Evolutionary conservation across 176 grass and related monocot species (phyloP).

Genomic region (Ampelocalamus luodianensis): DNA sequence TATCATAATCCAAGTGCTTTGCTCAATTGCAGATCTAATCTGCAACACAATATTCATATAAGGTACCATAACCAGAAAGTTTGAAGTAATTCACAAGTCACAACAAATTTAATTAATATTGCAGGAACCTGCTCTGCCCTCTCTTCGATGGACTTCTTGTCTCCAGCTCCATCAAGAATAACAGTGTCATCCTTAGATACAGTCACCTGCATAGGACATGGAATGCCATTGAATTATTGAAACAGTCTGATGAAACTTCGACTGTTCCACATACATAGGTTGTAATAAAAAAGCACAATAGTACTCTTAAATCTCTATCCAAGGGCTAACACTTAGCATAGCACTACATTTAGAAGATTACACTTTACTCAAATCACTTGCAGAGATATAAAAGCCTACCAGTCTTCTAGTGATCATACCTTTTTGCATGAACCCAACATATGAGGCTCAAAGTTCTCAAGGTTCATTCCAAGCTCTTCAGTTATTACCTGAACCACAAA

Average conservation of each 20-base stretch:
- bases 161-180: conserved; percentile 91
- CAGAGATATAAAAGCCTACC: background rate
- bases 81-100: background rate
- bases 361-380: background rate
- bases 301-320: background rate
- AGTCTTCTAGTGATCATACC: conserved; percentile 37
- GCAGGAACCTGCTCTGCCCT: conserved; percentile 78
- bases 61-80: conserved; percentile 22
- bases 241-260: background rate
- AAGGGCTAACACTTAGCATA: background rate
- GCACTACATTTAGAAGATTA: background rate
- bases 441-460: conserved; percentile 77
- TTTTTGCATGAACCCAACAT: conserved; percentile 93
- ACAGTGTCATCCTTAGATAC: conserved; percentile 98
- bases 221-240: background rate
- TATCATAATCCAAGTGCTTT: conserved; percentile 91
- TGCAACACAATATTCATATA: conserved; percentile 44
- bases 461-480: conserved; percentile 97
- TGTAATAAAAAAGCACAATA: background rate
- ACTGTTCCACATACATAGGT: background rate
- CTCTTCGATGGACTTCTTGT: conserved; percentile 88
- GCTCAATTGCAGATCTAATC: conserved; percentile 87
- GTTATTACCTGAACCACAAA: conserved; percentile 75
- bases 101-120: background rate
- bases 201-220: conserved; percentile 62